These are phyloP conservation scores for Strobilomyces confusus DNA, from an alignment of 768 basidiomycete species.

Conservation along the genomic window DNA sequence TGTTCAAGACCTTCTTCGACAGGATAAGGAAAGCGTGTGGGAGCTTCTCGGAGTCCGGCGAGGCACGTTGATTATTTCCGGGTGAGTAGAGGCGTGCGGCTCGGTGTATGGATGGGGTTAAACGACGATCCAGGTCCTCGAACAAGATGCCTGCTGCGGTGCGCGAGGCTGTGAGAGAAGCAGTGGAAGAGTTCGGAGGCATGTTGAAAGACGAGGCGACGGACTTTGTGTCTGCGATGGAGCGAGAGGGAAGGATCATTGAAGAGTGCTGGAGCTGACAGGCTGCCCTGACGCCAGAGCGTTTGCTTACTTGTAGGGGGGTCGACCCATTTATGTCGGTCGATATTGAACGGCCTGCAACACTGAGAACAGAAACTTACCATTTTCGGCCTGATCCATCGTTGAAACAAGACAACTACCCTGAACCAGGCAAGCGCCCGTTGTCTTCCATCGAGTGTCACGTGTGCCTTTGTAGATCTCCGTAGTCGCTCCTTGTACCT, in stretches of 20 bases:
- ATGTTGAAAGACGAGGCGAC: slow-evolving; percentile 50
- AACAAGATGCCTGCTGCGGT: slow-evolving; percentile 95
- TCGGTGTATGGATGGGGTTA: background rate
- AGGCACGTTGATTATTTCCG: slow-evolving; percentile 85
- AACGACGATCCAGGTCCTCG: slow-evolving; percentile 65
- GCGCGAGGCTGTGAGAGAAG: slow-evolving; percentile 60
- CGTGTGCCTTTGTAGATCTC: too few species aligned
- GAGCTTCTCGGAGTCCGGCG: slow-evolving; percentile 47
- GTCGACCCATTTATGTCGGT: too few species aligned
- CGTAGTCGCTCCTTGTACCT: too few species aligned
- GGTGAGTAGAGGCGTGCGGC: slow-evolving; percentile 53
- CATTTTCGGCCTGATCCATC: too few species aligned
- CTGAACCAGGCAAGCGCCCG: too few species aligned
- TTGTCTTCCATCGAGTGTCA: too few species aligned
- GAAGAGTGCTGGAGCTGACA: slow-evolving; percentile 89
- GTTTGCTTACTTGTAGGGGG: too few species aligned
- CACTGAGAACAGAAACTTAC: too few species aligned
- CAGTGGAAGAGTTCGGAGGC: slow-evolving; percentile 47
- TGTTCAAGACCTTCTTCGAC: slow-evolving; percentile 80
- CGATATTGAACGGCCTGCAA: too few species aligned
- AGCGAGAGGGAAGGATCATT: slow-evolving; percentile 60
- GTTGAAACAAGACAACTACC: too few species aligned
- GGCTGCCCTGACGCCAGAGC: too few species aligned
- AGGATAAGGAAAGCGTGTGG: slow-evolving; percentile 66
- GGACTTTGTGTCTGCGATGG: slow-evolving; percentile 62